Evolutionary conservation across 345 rosid genomes (phyloP).

Genomic region (Anastatica hierochuntica): DNA sequence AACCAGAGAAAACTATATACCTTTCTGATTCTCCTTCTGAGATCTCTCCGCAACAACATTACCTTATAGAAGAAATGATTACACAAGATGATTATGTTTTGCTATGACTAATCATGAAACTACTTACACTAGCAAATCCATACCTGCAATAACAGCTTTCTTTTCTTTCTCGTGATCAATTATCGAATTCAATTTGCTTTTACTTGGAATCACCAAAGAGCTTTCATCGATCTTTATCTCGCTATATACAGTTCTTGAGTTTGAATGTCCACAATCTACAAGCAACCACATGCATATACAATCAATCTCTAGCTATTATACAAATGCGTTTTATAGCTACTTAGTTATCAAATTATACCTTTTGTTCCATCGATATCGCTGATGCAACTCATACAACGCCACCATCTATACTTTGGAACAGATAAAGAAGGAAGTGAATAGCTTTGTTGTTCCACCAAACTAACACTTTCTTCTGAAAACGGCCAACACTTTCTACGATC

Average conservation of each 20-base stretch:
- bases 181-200: slow-evolving; percentile 16
- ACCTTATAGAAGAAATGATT: slow-evolving; percentile 27
- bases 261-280: slow-evolving; percentile 25
- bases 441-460: slow-evolving; percentile 25
- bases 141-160: slow-evolving; percentile 33
- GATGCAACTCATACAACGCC: slow-evolving; percentile 45
- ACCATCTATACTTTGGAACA: slow-evolving; percentile 47
- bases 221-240: slow-evolving; percentile 20
- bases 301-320: slow-evolving; percentile 2
- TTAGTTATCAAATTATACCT: too few species aligned
- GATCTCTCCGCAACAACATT: slow-evolving; percentile 22
- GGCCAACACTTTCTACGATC: slow-evolving; percentile 52
- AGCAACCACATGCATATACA: slow-evolving; percentile 17
- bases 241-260: slow-evolving; percentile 7
- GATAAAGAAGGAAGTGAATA: slow-evolving; percentile 39
- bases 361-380: slow-evolving; percentile 25
- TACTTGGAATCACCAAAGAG: slow-evolving; percentile 17
- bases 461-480: slow-evolving; percentile 35
- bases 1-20: slow-evolving; percentile 9
- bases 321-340: too few species aligned
- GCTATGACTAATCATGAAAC: too few species aligned
- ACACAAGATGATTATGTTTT: neutral
- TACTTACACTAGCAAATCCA: slow-evolving; percentile 3
- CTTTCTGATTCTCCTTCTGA: slow-evolving; percentile 17
- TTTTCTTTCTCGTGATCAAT: slow-evolving; percentile 24